These are phyloP conservation scores for Candida corydali DNA, from an alignment of 805 yeast species.

Conservation along the genomic window DNA sequence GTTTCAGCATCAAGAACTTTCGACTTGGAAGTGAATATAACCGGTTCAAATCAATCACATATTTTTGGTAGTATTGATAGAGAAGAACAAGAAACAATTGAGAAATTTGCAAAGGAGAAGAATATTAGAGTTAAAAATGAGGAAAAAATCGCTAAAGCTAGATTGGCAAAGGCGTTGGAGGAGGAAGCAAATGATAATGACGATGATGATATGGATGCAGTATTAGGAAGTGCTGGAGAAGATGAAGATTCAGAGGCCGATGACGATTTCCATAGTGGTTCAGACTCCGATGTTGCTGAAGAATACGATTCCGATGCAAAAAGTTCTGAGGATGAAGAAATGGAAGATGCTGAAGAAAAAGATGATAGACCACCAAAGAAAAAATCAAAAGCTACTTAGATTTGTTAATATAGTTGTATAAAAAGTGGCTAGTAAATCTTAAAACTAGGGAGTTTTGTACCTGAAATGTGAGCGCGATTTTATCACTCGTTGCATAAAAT, in stretches of 20 bases:
- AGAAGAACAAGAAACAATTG: slow-evolving; percentile 82
- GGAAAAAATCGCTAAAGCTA: slow-evolving; percentile 79
- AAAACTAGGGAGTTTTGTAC: too few relatives aligned
- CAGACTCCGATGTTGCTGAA: slow-evolving; percentile 74
- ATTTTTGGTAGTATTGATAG: slow-evolving; percentile 84
- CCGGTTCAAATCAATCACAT: slow-evolving; percentile 62
- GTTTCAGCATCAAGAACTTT: slow-evolving; percentile 82
- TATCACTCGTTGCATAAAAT: too few relatives aligned
- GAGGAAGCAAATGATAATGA: slow-evolving; percentile 49
- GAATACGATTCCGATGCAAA: slow-evolving; percentile 72
- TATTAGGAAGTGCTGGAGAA: slow-evolving; percentile 70
- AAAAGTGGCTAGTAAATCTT: too few relatives aligned
- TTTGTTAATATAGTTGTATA: too few relatives aligned
- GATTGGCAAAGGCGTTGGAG: slow-evolving; percentile 73
- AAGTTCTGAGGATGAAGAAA: slow-evolving; percentile 24
- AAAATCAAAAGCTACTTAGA: slow-evolving; percentile 22
- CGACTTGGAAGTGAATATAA: slow-evolving; percentile 76
- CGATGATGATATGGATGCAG: slow-evolving; percentile 41
- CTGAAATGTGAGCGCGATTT: too few relatives aligned
- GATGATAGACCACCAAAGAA: slow-evolving; percentile 31
- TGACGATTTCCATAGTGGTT: slow-evolving; percentile 72
- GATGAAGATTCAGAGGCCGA: slow-evolving; percentile 68
- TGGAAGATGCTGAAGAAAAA: slow-evolving; percentile 13
- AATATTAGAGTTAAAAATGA: slow-evolving; percentile 82
- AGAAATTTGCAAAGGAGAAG: slow-evolving; percentile 71